Base-by-base conservation (phyloP, 306 rosid species). In the Quercus rubra region DNA sequence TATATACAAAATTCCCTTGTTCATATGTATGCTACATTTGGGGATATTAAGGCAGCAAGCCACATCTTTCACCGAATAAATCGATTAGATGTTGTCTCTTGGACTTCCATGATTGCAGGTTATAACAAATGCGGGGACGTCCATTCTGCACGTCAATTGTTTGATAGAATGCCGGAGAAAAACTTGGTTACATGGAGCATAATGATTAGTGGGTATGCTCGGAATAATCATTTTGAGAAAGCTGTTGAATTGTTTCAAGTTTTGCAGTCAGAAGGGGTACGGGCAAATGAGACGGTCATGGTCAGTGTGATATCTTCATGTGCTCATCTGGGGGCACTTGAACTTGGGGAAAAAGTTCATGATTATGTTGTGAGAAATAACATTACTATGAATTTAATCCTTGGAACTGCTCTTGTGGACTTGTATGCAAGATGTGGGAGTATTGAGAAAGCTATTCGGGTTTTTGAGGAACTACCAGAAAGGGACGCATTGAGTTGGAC, bases 311-410 rank as follows among this genome's bases (percentile, higher is more conserved):
- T 86, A 57, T 83, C 85, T 56, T 68, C 89, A 77, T 86, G 87
- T 86, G 89, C 83, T 77, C 89, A 83, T 78, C 74, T 86, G 19
- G 87, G 87, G 43, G 89, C 85, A 27, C 85, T 86, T 74, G 87
- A 79, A 27, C 73, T 67, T 11, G 87, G 89, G 67, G 73, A 64
- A 78, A 75, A 72, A 5, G 87, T 87, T 46, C 79, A 83, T 71
- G 83, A 78, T 52, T 78, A 86, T 78, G 83, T 80, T 54, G 27
- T 71, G 25, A 83, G 79, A 33, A 80, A 80, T 84, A 69, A 33
- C 25, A 74, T 86, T 77, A 67, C 27, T 21, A 70, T 83, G 85
- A 83, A 86, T 75, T 20, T 80, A 69, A 75, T 83, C 82, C 85
- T 86, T 64, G 89, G 85, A 64, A 83, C 87, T n/a, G 81, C 85